These are phyloP conservation scores for Didymosphaeria variabile DNA, from an alignment of 2,329 filamentous ascomycete species.

Conservation along the genomic window DNA sequence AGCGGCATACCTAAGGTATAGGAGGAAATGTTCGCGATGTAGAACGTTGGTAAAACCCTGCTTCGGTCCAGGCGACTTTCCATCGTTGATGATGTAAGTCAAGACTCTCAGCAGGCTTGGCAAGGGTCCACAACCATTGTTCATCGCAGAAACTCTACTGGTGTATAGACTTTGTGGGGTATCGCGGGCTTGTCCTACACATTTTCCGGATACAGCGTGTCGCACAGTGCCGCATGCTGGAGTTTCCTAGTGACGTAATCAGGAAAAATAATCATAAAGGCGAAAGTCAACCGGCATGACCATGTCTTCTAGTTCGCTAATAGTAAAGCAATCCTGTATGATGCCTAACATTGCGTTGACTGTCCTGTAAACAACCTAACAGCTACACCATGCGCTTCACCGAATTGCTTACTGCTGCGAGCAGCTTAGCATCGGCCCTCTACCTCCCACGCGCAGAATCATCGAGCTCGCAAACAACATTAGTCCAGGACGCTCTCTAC, in stretches of 20 bases:
- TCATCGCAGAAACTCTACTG: neutral
- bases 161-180: constrained; percentile 4
- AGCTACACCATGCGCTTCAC: neutral
- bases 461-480: neutral
- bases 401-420: neutral
- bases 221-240: neutral
- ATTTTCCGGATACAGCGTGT: neutral
- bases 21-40: neutral
- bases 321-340: too few species aligned
- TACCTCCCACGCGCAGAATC: neutral
- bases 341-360: too few species aligned
- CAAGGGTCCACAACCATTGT: constrained; percentile 3
- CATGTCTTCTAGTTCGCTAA: neutral
- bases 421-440: neutral
- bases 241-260: neutral
- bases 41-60: neutral
- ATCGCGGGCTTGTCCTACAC: neutral
- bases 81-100: neutral
- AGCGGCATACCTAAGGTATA: neutral
- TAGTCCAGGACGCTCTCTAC: constrained; percentile 9
- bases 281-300: too few species aligned
- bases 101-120: constrained; percentile 5
- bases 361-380: neutral
- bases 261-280: neutral
- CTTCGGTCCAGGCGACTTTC: neutral